phyloP scores from a whole-genome alignment of 352 stramenopile genomes.

The Globisporangium megalacanthum region DNA sequence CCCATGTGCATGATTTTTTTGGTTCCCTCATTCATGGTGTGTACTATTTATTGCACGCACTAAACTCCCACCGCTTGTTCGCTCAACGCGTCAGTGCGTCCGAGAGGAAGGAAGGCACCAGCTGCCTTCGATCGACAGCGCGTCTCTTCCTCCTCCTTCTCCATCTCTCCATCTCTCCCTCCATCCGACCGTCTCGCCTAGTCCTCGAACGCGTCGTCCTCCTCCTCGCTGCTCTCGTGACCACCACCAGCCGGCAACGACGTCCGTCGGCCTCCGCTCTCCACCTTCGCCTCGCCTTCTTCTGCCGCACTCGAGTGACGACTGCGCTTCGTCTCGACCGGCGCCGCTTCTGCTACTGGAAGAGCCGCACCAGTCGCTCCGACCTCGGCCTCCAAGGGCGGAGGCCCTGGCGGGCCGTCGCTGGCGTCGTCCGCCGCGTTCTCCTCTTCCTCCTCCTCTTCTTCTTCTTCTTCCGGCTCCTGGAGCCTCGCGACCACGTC shows the following conservation, averaged over 20 bases:
- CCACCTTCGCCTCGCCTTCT: background rate
- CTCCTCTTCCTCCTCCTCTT: too few species aligned
- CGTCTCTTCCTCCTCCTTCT: too few species aligned
- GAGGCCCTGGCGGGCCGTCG: constrained; percentile 35
- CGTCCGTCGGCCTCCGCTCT: constrained; percentile 3
- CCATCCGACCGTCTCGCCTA: too few species aligned
- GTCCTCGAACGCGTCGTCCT: too few species aligned
- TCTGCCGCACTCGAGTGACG: too few species aligned
- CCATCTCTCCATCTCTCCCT: too few species aligned
- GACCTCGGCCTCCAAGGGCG: constrained; percentile 13
- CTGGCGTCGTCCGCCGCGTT: constrained; percentile 20
- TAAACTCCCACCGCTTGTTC: too few species aligned
- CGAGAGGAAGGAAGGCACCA: too few species aligned
- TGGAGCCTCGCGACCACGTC: constrained; percentile 55
- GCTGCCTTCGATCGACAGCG: constrained; percentile 14
- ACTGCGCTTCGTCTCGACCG: background rate
- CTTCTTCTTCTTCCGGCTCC: constrained; percentile 19
- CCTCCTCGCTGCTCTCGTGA: constrained; percentile 18
- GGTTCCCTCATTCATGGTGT: too few species aligned
- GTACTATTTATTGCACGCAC: too few species aligned
- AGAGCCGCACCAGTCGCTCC: background rate
- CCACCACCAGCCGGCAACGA: background rate
- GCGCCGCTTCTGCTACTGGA: background rate
- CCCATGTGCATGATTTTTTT: too few species aligned
- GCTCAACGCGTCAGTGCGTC: too few species aligned